Percentiles rank a stretch among this genome's conserved stretches.
Conservation (phyloP, 2,329 filamentous ascomycete genomes). For the Exophiala oligosperma region DNA sequence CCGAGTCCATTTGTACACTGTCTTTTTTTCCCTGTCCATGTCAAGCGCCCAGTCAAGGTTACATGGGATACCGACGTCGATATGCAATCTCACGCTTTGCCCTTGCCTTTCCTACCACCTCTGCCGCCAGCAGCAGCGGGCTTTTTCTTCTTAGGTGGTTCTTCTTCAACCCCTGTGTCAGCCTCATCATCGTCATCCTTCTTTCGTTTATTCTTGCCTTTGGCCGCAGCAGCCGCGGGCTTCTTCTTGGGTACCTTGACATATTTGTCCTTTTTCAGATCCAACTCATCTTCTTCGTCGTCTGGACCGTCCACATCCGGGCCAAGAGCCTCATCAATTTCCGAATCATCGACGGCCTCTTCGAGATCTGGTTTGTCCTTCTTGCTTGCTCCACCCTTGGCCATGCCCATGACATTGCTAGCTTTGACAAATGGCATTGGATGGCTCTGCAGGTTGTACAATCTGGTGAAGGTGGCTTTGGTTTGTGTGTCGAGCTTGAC, state of each 20-base stretch:
- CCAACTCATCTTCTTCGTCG: slow-evolving; percentile 74
- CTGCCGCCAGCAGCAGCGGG: slow-evolving; percentile 4
- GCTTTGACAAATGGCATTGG: slow-evolving; percentile 97
- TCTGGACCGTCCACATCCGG: slow-evolving; percentile 52
- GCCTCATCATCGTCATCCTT: slow-evolving; percentile 21
- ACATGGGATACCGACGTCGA: neutral
- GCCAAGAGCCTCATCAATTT: slow-evolving; percentile 62
- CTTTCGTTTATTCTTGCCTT: slow-evolving; percentile 34
- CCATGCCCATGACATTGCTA: slow-evolving; percentile 69
- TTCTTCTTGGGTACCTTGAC: slow-evolving; percentile 87
- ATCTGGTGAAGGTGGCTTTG: slow-evolving; percentile 84
- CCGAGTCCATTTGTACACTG: too few relatives aligned
- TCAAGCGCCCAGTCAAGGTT: too few relatives aligned
- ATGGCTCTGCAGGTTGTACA: slow-evolving; percentile 85
- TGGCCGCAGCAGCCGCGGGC: slow-evolving; percentile 49
- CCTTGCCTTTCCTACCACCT: slow-evolving; percentile 22
- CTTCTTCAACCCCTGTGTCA: slow-evolving; percentile 10
- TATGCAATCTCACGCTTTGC: slow-evolving; percentile 7
- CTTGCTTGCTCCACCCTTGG: slow-evolving; percentile 56
- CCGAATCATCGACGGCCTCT: slow-evolving; percentile 88
- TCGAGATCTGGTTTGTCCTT: slow-evolving; percentile 88
- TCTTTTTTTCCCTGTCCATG: too few relatives aligned
- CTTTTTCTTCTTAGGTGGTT: slow-evolving; percentile 22
- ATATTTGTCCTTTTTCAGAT: slow-evolving; percentile 92
- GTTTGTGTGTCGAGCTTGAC: slow-evolving; percentile 81